Conservation (phyloP, 768 basidiomycete genomes). For the Strobilomyces dryophilus region DNA sequence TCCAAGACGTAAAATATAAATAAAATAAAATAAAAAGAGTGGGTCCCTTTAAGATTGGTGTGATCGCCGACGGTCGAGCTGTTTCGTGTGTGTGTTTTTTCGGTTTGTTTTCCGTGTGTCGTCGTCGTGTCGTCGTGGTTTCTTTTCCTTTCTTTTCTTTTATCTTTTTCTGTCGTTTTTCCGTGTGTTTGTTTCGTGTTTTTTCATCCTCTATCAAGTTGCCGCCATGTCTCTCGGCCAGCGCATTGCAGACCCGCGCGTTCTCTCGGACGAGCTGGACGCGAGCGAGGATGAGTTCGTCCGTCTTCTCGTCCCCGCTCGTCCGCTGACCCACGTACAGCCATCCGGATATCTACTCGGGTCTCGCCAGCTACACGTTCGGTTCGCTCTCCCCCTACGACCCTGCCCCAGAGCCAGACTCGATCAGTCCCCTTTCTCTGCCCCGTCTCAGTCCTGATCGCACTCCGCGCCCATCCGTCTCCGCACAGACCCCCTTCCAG, state of each 20-base stretch:
- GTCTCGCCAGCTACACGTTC: conserved; percentile 40
- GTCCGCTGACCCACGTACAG: not conserved
- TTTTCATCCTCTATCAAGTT: conserved; percentile 9
- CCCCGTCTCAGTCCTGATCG: conserved; percentile 32
- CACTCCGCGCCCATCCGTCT: conserved; percentile 44
- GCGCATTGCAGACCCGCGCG: conserved; percentile 28
- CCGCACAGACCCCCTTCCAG: conserved; percentile 11
- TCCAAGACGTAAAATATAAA: conserved; percentile 1
- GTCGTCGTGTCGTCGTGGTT: not conserved
- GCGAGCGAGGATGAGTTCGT: conserved; percentile 6
- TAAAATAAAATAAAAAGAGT: conserved; percentile 10
- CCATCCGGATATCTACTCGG: conserved; percentile 32
- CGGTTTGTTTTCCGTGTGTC: not conserved
- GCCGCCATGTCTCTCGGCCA: conserved; percentile 22
- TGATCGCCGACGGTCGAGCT: not conserved
- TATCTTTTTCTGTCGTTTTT: not conserved
- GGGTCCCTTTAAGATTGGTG: not conserved
- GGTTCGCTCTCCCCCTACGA: conserved; percentile 26
- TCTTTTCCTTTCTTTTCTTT: not conserved
- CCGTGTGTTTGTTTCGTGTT: conserved; percentile 2
- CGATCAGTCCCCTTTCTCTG: conserved; percentile 37
- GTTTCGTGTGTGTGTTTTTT: not conserved
- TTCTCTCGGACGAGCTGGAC: conserved; percentile 26
- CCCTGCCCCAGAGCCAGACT: conserved; percentile 16
- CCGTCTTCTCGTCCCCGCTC: not conserved